Base-by-base conservation (phyloP, 352 stramenopile species). In the Phytophthora sansomeana region DNA sequence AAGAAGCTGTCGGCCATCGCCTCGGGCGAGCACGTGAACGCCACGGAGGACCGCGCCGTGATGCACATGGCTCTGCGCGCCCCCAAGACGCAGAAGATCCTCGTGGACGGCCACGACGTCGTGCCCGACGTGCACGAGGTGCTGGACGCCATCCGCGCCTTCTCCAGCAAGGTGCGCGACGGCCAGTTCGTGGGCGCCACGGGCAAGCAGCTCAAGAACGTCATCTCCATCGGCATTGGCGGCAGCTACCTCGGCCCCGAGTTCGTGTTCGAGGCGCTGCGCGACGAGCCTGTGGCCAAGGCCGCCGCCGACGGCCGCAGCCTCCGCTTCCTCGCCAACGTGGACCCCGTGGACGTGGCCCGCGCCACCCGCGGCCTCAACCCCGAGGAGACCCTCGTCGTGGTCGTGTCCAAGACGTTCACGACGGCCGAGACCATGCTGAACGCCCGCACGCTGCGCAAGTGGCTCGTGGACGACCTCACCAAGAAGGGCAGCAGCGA, bases 401-500 rank as follows among this genome's bases (percentile, higher is more conserved):
- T 99, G 38, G 91, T 99, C 50, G 96, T 99, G 36, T 98, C 89
- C 65, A 99, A 99, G 81, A 99, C 96, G 2, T 99, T 99, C 75
- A 99, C 97, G 11, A 99, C 97, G 6, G 96, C 97, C 16, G 98
- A 99, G 83, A 99, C 97, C 30, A 99, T 99, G 97, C 89, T 99
- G 21, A 99, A 99, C 75, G 97, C 97, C 24, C 85, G 93, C 55
- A 99, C 95, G 36, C 80, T 99, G 47, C 93, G 96, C 67, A 90
- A 97, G 69, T 99, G 97, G 97, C 81, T 99, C 29, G 75, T 98
- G 19, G 79, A 97, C 16, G 95, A 95, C 53, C 97, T 98, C 32
- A 77, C 77, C 49, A 81, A 87, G 33, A 96, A 98, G 75, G 85
- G 83, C 19, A 75, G 79, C 38, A 77, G 59, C 33, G 84, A 97